phyloP scores from a whole-genome alignment of 805 yeast species.

The Ogataea kodamae region DNA sequence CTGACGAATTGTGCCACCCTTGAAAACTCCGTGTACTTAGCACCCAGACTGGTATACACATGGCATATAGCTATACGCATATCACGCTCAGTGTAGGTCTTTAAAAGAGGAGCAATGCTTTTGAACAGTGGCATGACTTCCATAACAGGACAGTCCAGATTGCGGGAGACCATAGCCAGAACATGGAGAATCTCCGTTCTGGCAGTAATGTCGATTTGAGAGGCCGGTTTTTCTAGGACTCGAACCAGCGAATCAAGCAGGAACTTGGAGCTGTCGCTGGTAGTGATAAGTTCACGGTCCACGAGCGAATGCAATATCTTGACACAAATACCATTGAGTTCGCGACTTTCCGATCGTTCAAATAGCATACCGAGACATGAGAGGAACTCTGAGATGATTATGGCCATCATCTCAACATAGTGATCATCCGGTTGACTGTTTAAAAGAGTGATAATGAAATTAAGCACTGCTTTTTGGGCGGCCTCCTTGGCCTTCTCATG shows the following conservation, averaged over 20 bases:
- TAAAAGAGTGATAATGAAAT: slow-evolving; percentile 47
- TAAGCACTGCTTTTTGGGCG: slow-evolving; percentile 54
- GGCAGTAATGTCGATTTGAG: slow-evolving; percentile 48
- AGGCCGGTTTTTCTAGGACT: slow-evolving; percentile 56
- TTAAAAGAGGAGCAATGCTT: slow-evolving; percentile 44
- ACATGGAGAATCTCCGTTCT: slow-evolving; percentile 57
- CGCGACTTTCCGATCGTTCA: slow-evolving; percentile 38
- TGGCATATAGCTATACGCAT: slow-evolving; percentile 59
- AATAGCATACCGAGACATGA: slow-evolving; percentile 49
- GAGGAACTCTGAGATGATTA: slow-evolving; percentile 57
- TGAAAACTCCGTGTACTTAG: slow-evolving; percentile 40
- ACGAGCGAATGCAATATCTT: slow-evolving; percentile 50
- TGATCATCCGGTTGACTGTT: slow-evolving; percentile 40
- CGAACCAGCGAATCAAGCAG: slow-evolving; percentile 55
- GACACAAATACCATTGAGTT: slow-evolving; percentile 50
- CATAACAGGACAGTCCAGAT: slow-evolving; percentile 49
- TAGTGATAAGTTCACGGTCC: slow-evolving; percentile 55
- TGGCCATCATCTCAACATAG: slow-evolving; percentile 47
- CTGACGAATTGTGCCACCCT: slow-evolving; percentile 50
- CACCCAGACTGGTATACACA: slow-evolving; percentile 59
- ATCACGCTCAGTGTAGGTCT: slow-evolving; percentile 53
- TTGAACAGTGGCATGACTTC: slow-evolving; percentile 39
- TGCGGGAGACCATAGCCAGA: slow-evolving; percentile 50
- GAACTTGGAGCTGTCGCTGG: slow-evolving; percentile 47
- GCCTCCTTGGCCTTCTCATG: slow-evolving; percentile 60